Percentiles rank a stretch among this genome's conserved stretches.
Evolutionary conservation across 2,329 filamentous ascomycete species (phyloP).

Genomic region (Chaetomiaceae sp.): DNA sequence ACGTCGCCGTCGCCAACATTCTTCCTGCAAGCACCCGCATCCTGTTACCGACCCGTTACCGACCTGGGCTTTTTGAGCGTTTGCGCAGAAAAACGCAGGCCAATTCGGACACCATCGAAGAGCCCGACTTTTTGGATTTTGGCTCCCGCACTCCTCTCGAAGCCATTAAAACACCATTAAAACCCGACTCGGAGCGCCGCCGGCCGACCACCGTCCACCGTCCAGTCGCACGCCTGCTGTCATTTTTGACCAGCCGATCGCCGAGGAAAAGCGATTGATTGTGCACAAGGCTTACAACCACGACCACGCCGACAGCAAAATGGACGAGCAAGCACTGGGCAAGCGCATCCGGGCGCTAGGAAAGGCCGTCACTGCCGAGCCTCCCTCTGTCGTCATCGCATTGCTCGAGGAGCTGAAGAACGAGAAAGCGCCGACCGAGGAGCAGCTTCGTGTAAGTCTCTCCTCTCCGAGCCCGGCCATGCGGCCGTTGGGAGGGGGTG

Average conservation of each 20-base stretch:
- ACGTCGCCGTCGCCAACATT: background rate
- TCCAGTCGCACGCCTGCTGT: too few relatives aligned
- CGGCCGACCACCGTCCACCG: too few relatives aligned
- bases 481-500: background rate
- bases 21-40: too few relatives aligned
- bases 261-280: background rate
- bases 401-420: slow-evolving; percentile 76
- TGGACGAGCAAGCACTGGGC: slow-evolving; percentile 80
- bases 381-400: slow-evolving; percentile 63
- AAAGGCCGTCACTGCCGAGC: slow-evolving; percentile 75
- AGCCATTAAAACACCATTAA: too few relatives aligned
- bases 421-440: slow-evolving; percentile 78
- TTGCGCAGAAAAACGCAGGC: too few relatives aligned
- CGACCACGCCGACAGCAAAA: slow-evolving; percentile 31
- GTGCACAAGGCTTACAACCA: background rate
- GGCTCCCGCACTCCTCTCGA: too few relatives aligned
- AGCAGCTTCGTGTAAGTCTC: slow-evolving; percentile 69
- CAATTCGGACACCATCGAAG: too few relatives aligned
- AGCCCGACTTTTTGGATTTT: too few relatives aligned
- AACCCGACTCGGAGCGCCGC: too few relatives aligned
- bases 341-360: slow-evolving; percentile 71
- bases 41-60: too few relatives aligned
- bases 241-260: background rate
- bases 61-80: too few relatives aligned
- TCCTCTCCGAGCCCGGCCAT: background rate